Evolutionary conservation across 2,329 filamentous ascomycete genomes (phyloP).

Genomic region (Leptographium radiaticola): DNA sequence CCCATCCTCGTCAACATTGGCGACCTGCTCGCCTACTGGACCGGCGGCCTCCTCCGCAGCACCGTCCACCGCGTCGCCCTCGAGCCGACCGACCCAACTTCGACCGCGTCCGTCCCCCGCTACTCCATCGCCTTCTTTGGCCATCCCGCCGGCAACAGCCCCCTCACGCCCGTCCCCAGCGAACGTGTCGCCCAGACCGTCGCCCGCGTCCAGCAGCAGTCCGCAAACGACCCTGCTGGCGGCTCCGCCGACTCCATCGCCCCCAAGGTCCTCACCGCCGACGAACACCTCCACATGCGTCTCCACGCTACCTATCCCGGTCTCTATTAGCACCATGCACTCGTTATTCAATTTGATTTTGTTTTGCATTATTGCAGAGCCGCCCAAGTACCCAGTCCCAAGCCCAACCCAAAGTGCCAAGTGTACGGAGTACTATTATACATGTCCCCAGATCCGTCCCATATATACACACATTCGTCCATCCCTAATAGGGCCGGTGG

Average conservation of each 20-base stretch:
- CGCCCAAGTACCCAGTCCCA: neutral
- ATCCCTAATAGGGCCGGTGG: constrained; percentile 5
- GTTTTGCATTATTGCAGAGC: too few relatives aligned
- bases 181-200: constrained; percentile 34
- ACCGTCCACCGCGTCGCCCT: constrained; percentile 87
- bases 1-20: constrained; percentile 73
- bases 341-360: too few relatives aligned
- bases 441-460: neutral
- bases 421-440: neutral
- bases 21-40: constrained; percentile 71
- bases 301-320: constrained; percentile 45
- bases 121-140: constrained; percentile 60
- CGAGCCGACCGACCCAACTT: constrained; percentile 21
- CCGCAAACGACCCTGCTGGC: neutral
- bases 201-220: constrained; percentile 9
- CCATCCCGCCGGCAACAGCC: constrained; percentile 42
- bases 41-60: constrained; percentile 70
- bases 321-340: constrained; percentile 28
- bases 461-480: neutral
- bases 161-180: constrained; percentile 47
- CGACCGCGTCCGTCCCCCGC: constrained; percentile 32
- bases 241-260: constrained; percentile 1
- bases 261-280: constrained; percentile 44
- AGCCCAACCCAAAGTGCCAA: neutral
- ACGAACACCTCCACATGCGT: constrained; percentile 50